Base-by-base conservation (phyloP, 192 early-diverging fungal species). In the Coemansia sp. region DNA sequence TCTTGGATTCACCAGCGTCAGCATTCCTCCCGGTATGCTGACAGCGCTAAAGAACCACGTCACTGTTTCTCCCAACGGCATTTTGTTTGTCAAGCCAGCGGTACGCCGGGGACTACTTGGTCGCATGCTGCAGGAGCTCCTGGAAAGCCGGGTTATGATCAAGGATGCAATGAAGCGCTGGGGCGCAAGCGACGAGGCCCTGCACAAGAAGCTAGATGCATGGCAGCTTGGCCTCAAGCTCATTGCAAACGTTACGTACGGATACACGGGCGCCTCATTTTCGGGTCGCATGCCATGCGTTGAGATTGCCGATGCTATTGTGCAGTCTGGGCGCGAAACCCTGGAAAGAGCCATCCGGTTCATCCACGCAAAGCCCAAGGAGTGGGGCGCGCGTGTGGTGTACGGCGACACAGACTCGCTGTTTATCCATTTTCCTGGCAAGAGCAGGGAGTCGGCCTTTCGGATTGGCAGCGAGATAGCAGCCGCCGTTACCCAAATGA, bases 391-490 rank as follows among this genome's bases (percentile, higher is more conserved):
- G 0, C 65, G 75, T 10, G 93, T 98, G 2, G 90, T 95, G 0
- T 95, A 96, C 66, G 93, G 93, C 0, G 95, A 98, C 57, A 98
- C 95, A 0, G 95, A 96, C 71, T 87, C 85, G 55, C 64, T 98
- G 44, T 98, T 98, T 83, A 80, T 95, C 3, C 72, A 78, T 37
- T 49, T 86, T 28, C 85, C 83, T 10, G 91, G 88, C 9, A 64
- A 63, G 25, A 83, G 83, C 2, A 78, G 84, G 24, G 75, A 82
- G 29, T 58, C 81, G 18, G 95, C 95, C 0, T 92, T 94, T 63
- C 57, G 70, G n/a, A 75, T 91, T 57, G 95, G 91, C 2, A 74
- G 82, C 1, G 87, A 89, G 41, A 94, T 98, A 32, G 84, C 91
- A 1, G 71, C 83, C 10, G 80, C 75, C 0, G 79, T 96, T 32